These are phyloP conservation scores for Moelleriella libera DNA, from an alignment of 2,329 filamentous ascomycete genomes.

Conservation along the genomic window DNA sequence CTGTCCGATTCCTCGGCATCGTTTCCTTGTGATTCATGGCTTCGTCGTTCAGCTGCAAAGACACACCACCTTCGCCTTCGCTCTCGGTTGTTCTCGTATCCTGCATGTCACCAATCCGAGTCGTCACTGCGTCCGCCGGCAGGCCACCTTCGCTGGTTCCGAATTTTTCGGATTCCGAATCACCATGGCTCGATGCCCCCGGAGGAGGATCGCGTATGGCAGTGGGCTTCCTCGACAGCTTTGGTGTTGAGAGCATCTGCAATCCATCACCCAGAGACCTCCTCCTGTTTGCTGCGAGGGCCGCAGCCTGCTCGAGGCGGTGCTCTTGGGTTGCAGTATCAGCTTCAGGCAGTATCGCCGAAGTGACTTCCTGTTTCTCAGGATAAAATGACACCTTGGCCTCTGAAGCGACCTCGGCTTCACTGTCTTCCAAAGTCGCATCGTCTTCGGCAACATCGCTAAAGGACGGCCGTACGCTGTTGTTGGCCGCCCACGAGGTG, in stretches of 20 bases:
- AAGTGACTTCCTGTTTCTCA: not conserved
- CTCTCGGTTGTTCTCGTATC: not conserved
- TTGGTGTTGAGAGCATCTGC: constrained; percentile 1
- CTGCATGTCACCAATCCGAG: not conserved
- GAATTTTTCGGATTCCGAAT: not conserved
- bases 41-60: not conserved
- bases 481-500: constrained; percentile 23
- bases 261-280: constrained; percentile 5
- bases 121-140: not conserved
- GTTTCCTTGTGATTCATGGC: not conserved
- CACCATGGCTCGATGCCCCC: not conserved
- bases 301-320: constrained; percentile 3
- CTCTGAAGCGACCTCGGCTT: not conserved
- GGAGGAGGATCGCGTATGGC: not conserved
- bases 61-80: constrained; percentile 3
- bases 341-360: not conserved
- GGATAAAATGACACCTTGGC: constrained; percentile 1
- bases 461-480: constrained; percentile 23
- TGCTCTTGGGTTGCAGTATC: not conserved
- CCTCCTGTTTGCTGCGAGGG: not conserved
- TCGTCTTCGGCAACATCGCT: constrained; percentile 17
- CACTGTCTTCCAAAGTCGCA: constrained; percentile 4
- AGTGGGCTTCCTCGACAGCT: not conserved
- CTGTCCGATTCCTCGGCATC: not conserved
- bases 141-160: not conserved